Percentiles rank a stretch among this genome's conserved stretches.
phyloP scores from a whole-genome alignment of 345 rosid genomes.

The Boechera divaricarpa region DNA sequence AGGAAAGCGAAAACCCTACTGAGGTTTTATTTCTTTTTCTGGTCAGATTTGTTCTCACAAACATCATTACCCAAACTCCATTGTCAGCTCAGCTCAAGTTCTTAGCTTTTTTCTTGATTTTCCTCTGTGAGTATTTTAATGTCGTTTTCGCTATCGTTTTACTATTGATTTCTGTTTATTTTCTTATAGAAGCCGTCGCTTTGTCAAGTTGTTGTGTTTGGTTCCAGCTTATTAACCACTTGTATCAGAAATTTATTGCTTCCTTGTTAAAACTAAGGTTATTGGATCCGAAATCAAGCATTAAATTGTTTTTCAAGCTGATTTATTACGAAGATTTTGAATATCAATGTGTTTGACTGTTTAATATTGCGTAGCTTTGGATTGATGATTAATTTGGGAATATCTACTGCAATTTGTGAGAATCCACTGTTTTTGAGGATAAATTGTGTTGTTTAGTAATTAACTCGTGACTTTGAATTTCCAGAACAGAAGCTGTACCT shows the following conservation, averaged over 20 bases:
- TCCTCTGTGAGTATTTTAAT: constrained; percentile 24
- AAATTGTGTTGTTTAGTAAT: neutral
- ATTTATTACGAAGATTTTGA: neutral
- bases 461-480: neutral
- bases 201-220: constrained; percentile 15
- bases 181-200: neutral
- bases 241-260: constrained; percentile 18
- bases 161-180: neutral
- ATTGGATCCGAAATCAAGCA: neutral
- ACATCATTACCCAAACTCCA: constrained; percentile 18
- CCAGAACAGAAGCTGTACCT: constrained; percentile 39
- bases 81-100: constrained; percentile 24
- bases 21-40: constrained; percentile 16
- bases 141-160: neutral
- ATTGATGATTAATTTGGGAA: neutral
- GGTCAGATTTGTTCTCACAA: constrained; percentile 27
- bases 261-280: neutral
- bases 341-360: constrained; percentile 7
- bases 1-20: constrained; percentile 41
- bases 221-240: constrained; percentile 10
- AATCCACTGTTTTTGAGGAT: neutral
- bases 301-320: neutral
- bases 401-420: neutral
- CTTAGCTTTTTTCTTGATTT: constrained; percentile 20
- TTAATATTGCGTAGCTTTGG: constrained; percentile 11